Conservation (phyloP, 495 filamentous ascomycete genomes). For the Lepraria neglecta region DNA sequence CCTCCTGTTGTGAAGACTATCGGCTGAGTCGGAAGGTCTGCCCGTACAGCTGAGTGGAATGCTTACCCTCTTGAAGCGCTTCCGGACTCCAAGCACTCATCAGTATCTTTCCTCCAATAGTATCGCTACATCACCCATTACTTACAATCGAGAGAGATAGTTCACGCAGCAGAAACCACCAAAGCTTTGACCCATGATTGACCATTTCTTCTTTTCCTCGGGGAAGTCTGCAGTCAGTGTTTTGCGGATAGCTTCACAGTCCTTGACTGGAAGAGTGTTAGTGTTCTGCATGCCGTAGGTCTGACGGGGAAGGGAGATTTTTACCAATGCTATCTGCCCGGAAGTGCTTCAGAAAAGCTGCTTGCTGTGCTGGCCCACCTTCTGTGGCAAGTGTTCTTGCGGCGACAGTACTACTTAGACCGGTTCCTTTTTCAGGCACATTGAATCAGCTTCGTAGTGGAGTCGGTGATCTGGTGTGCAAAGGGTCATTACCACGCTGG, state of each 20-base stretch:
- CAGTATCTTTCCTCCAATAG: not conserved
- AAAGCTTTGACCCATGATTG: constrained; percentile 80
- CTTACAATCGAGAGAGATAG: constrained; percentile 72
- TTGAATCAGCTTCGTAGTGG: not conserved
- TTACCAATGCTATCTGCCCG: constrained; percentile 71
- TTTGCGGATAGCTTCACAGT: constrained; percentile 78
- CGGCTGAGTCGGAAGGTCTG: not conserved
- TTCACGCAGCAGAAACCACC: constrained; percentile 78
- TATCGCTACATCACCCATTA: constrained; percentile 7
- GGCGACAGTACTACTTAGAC: constrained; percentile 71
- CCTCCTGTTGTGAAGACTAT: constrained; percentile 73
- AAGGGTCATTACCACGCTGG: constrained; percentile 46
- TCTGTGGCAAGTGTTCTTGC: constrained; percentile 58
- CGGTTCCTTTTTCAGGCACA: constrained; percentile 51
- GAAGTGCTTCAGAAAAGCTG: constrained; percentile 76
- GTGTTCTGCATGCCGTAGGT: not conserved
- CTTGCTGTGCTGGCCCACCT: constrained; percentile 60
- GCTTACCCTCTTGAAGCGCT: constrained; percentile 57
- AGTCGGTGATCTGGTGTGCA: not conserved
- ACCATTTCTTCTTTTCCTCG: constrained; percentile 70
- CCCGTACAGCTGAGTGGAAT: not conserved
- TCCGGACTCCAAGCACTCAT: constrained; percentile 46
- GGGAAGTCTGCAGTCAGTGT: constrained; percentile 65
- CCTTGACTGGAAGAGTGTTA: constrained; percentile 47
- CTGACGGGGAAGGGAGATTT: not conserved